phyloP scores from a whole-genome alignment of 164 flowering plant genomes.

The Umbilicus rupestris region DNA sequence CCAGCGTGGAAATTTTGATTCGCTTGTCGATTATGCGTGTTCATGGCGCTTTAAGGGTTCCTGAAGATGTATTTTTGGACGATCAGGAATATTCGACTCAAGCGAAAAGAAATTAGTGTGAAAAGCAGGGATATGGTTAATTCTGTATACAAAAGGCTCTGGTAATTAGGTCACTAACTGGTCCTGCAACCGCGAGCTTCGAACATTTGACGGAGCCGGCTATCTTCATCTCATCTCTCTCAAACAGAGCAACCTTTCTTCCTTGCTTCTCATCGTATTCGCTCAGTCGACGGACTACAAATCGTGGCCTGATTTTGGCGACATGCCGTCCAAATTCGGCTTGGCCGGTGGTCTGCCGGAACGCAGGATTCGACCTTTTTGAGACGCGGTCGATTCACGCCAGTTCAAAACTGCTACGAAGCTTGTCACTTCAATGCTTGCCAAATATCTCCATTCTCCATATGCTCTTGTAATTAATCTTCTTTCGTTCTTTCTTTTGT shows the following conservation, averaged over 20 bases:
- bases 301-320: no score
- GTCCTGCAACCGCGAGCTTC: background rate
- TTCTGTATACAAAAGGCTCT: background rate
- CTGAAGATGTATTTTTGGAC: no score
- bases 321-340: constrained; percentile 75
- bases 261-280: background rate
- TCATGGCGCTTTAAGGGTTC: no score
- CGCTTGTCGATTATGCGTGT: no score
- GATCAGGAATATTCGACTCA: no score
- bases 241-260: no score
- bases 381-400: constrained; percentile 93
- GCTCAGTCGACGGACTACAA: background rate
- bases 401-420: constrained; percentile 85
- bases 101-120: no score
- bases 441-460: constrained; percentile 64
- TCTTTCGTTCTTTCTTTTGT: background rate
- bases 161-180: background rate
- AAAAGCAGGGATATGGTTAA: background rate
- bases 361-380: constrained; percentile 81
- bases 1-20: no score
- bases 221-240: background rate
- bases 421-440: constrained; percentile 45
- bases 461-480: constrained; percentile 59
- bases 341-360: constrained; percentile 90
- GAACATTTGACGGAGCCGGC: background rate